A percentile compares a stretch with the other conserved stretches of the same genome.
Evolutionary conservation across 441 rosid species (phyloP).

Genomic region (Euphorbia corollata): DNA sequence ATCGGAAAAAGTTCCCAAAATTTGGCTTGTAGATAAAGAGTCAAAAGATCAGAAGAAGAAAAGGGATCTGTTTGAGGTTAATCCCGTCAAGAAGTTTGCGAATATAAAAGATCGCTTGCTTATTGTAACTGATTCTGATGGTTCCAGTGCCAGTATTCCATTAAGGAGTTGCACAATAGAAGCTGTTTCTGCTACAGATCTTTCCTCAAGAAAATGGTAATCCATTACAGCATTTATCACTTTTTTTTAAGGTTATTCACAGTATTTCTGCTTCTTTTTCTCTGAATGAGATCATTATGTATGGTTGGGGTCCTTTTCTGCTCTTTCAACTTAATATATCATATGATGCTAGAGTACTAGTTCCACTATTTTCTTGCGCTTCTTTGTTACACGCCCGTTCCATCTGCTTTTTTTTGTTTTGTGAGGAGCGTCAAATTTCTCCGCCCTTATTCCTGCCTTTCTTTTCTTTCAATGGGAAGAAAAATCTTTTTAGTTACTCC

Average conservation of each 20-base stretch:
- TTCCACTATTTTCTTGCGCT: not conserved
- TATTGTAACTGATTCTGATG: slow-evolving; percentile 45
- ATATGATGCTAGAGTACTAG: not conserved
- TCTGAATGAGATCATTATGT: not conserved
- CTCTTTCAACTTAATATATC: not conserved
- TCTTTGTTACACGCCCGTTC: not conserved
- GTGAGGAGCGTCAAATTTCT: not conserved
- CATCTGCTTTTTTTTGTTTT: not conserved
- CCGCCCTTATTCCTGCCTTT: not conserved
- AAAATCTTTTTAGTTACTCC: not conserved
- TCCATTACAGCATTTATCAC: not conserved
- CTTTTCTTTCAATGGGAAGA: not conserved
- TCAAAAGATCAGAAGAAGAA: slow-evolving; percentile 54
- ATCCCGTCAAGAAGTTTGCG: slow-evolving; percentile 50
- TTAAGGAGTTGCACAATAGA: slow-evolving; percentile 55
- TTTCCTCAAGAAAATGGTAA: slow-evolving; percentile 77
- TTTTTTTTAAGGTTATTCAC: not conserved
- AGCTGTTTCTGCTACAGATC: slow-evolving; percentile 72
- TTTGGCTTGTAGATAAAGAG: slow-evolving; percentile 29
- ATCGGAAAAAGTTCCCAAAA: slow-evolving; percentile 48
- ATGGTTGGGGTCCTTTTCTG: not conserved
- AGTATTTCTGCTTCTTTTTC: not conserved
- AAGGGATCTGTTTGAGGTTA: slow-evolving; percentile 52
- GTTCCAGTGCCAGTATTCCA: slow-evolving; percentile 34
- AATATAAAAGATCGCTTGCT: slow-evolving; percentile 47